Base-by-base conservation (phyloP, 1,139 yeast genomes). In the Blastobotrys apis region DNA sequence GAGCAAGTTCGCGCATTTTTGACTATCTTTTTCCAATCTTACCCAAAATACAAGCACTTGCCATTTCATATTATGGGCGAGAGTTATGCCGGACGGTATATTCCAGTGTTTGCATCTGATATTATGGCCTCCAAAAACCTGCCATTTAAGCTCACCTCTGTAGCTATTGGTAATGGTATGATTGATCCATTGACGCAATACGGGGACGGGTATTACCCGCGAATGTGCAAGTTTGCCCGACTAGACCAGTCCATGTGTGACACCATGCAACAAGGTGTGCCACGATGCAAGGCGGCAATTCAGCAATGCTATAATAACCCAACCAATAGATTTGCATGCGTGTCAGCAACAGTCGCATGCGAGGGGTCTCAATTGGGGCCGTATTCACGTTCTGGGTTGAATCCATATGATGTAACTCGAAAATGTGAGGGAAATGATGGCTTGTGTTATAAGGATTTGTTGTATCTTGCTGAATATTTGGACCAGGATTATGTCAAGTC, bases 21-120 rank as follows among this genome's bases (percentile, higher is more conserved):
- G 66, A 83, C 84, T 61, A 75, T 90, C 62, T 92, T 92, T 73
- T 92, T 84, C 75, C 77, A 84, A 66, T 86, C 85, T 64, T 92
- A 88, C 77, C 95, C 97, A 36, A 79, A 90, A 68, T 87, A 84
- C 69, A 67, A 74, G 40, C 67, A 76, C 31, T 73, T 77, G 49
- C 80, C 77, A 44, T 88, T 92, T 82, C 97, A 90, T 68, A 88
- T 92, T 67, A 94, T 97, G 39, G 98, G 97, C 57, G 97, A 92
- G 69, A 86, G 96, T n/a, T 92, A 92, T 63, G 98, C 95, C 45
- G 98, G 98, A 52, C 97, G 92, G 66, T 92, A 92, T 67, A 88
- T 92, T 55, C 98, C 97, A 26, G 90, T 80, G 8, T 85, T 92
- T 64, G 96, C 97, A 19, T 69, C 82, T 41, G 96, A 90, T 67